Conservation (phyloP, 2,329 filamentous ascomycete genomes). For the Cordyceps javanica region DNA sequence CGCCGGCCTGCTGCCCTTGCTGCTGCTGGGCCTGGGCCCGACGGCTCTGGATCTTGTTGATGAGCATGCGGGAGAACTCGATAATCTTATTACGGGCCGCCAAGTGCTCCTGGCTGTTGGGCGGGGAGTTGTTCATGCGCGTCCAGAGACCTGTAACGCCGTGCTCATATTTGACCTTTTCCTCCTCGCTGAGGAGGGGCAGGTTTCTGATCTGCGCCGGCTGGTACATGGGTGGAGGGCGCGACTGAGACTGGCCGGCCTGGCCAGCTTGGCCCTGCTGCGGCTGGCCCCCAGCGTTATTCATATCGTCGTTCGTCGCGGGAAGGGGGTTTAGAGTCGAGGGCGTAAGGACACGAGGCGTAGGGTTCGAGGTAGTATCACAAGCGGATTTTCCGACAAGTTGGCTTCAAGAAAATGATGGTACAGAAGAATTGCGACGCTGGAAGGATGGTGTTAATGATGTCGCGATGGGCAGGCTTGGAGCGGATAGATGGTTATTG, state of each 20-base stretch:
- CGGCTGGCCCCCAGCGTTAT: conserved; percentile 20
- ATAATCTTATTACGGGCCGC: conserved; percentile 51
- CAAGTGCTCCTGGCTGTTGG: conserved; percentile 42
- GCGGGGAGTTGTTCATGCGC: conserved; percentile 41
- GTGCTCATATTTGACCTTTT: conserved; percentile 53
- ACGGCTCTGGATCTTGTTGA: conserved; percentile 42
- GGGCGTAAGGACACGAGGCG: neutral
- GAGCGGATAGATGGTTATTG: too few relatives aligned
- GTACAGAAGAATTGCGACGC: neutral
- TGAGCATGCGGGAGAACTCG: conserved; percentile 55
- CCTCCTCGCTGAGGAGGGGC: conserved; percentile 44
- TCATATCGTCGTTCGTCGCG: conserved; percentile 18
- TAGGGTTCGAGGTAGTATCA: neutral
- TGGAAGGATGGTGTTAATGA: neutral
- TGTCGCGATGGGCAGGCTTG: conserved; percentile 1
- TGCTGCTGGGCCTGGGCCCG: conserved; percentile 30
- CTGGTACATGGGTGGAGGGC: conserved; percentile 38
- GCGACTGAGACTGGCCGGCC: conserved; percentile 19
- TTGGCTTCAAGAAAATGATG: neutral
- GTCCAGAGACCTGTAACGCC: conserved; percentile 50
- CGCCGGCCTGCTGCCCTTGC: conserved; percentile 20
- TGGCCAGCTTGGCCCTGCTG: conserved; percentile 20
- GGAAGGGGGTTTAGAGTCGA: too few relatives aligned
- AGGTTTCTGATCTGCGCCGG: conserved; percentile 47
- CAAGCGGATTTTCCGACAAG: neutral